Base-by-base conservation (phyloP, 345 rosid species). In the Eucalyptus leucophloia region DNA sequence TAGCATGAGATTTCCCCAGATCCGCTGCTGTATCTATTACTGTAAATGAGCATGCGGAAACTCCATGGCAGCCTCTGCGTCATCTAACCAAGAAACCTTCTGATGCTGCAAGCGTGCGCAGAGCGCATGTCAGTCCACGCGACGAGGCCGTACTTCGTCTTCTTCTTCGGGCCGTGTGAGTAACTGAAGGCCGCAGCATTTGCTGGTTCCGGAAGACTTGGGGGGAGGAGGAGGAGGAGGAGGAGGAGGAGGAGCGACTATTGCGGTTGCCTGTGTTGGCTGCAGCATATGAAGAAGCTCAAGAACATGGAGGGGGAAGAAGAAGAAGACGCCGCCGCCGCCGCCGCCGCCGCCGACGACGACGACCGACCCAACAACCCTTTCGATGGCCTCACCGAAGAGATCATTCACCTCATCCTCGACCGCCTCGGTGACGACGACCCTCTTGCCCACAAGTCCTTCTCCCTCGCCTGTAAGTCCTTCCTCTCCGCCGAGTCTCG, bases 381-480 rank as follows among this genome's bases (percentile, higher is more conserved):
- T 88, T 94, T 96, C 88, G 94, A 94, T 91, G 90, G 88, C 60
- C 92, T 96, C 28, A 91, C 95, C 16, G 95, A 94, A 58, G 96
- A 95, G 91, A 92, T 95, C 89, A 89, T 95, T 67, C 94, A 94
- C 92, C n/a, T 88, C 7, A 92, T 96, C 92, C 87, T 96, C 18
- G 96, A 96, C 90, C 91, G 86, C 47, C 92, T 95, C 32, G 56
- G 83, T 9, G 83, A 86, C 89, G 23, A 87, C 28, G 91, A 92
- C 92, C 94, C 96, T 26, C 89, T 93, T 12, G 95, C 94, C 92
- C 92, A 34, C 65, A 96, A 95, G 49, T 93, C 96, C 11, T 94
- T 96, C 89, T 94, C 96, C 58, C 90, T 93, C 26, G 94, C 88
- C 88, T 96, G 94, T 93, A 94, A 92, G 88, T 93, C 93, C 16